A percentile compares a stretch with the other conserved stretches of the same genome.
phyloP scores from a whole-genome alignment of 805 yeast genomes.

The Ogataea trehalophila region DNA sequence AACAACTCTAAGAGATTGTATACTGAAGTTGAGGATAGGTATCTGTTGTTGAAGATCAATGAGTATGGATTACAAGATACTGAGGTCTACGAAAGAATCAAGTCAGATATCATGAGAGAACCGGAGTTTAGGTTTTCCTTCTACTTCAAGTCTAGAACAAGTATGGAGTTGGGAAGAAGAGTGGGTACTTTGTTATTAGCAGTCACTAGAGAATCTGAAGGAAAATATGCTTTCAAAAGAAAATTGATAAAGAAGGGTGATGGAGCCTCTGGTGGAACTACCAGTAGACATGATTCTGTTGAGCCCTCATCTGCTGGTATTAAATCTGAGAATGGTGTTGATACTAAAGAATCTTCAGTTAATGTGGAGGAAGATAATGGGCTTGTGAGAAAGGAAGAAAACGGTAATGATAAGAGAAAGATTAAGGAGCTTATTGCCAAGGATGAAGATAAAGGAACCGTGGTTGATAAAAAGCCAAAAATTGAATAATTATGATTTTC shows the following conservation, averaged over 20 bases:
- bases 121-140: constrained; percentile 68
- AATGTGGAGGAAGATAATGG: constrained; percentile 9
- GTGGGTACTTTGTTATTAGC: constrained; percentile 63
- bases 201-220: constrained; percentile 64
- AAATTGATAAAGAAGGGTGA: constrained; percentile 27
- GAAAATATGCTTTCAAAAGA: constrained; percentile 50
- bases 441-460: too few relatives aligned
- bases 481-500: not conserved
- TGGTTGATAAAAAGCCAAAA: not conserved
- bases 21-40: constrained; percentile 66
- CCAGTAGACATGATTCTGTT: constrained; percentile 31
- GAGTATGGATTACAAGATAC: constrained; percentile 61
- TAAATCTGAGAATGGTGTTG: not conserved
- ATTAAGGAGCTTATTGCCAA: not conserved
- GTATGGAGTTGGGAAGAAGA: constrained; percentile 69
- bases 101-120: constrained; percentile 55
- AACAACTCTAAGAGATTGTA: constrained; percentile 74
- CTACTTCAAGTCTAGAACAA: constrained; percentile 65
- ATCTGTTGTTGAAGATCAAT: constrained; percentile 53
- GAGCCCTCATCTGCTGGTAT: constrained; percentile 17
- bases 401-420: not conserved
- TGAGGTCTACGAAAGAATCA: constrained; percentile 57
- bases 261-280: constrained; percentile 6
- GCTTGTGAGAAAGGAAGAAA: constrained; percentile 4
- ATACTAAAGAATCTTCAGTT: constrained; percentile 1